These are phyloP conservation scores for Nemania sp. DNA, from an alignment of 2,329 filamentous ascomycete genomes.

Conservation along the genomic window DNA sequence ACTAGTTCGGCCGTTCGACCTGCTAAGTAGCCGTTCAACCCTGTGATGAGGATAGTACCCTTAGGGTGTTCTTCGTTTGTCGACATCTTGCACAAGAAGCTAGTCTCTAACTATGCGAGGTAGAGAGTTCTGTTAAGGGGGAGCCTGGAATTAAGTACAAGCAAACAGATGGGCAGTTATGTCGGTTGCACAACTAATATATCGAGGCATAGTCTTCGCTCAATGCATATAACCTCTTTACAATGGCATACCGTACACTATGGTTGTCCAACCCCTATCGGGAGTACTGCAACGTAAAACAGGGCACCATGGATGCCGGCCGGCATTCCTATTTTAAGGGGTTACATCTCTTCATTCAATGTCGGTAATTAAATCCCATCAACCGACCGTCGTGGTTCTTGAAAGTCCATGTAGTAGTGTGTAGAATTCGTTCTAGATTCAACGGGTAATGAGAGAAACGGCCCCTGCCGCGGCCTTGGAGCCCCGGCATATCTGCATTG, in stretches of 20 bases:
- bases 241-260: background rate
- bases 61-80: constrained; percentile 7
- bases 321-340: constrained; percentile 6
- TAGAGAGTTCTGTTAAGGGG: constrained; percentile 10
- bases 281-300: constrained; percentile 3
- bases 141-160: constrained; percentile 19
- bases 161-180: constrained; percentile 23
- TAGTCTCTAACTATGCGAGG: background rate
- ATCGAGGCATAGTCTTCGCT: background rate
- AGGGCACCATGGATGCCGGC: background rate
- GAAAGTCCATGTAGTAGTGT: constrained; percentile 6
- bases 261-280: background rate
- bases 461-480: constrained; percentile 24
- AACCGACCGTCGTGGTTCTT: background rate
- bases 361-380: background rate
- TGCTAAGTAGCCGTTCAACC: constrained; percentile 49
- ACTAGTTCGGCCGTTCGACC: constrained; percentile 46
- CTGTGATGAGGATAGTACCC: constrained; percentile 47
- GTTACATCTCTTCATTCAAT: background rate
- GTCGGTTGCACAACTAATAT: background rate
- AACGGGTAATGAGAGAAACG: constrained; percentile 21
- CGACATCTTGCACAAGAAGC: constrained; percentile 15
- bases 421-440: constrained; percentile 10
- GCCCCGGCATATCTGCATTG: constrained; percentile 35
- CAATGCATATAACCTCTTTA: background rate